Evolutionary conservation across 176 grass and related monocot genomes (phyloP).

Genomic region (Oryza meyeriana): DNA sequence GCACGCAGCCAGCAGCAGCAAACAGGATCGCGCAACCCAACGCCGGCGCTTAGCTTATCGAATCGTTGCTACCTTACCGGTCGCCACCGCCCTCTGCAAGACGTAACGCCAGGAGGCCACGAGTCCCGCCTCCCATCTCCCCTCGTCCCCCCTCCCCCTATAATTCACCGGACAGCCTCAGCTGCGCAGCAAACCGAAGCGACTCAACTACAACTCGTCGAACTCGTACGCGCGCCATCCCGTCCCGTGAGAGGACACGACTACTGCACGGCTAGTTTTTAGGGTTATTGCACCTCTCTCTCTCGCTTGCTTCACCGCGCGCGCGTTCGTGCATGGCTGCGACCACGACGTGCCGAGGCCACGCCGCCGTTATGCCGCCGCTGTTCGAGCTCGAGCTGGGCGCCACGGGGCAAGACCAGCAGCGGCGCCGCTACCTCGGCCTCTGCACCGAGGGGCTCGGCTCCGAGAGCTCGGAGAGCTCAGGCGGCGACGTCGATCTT

Average conservation of each 20-base stretch:
- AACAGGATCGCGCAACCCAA: conserved; percentile 17
- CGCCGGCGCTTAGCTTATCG: not conserved
- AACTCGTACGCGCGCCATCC: no score
- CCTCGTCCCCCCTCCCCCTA: not conserved
- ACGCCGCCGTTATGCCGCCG: not conserved
- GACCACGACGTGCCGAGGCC: not conserved
- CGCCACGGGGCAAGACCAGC: not conserved
- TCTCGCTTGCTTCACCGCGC: no score
- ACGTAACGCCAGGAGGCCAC: conserved; percentile 12
- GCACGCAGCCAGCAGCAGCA: not conserved
- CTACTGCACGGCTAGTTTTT: no score
- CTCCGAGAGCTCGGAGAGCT: conserved; percentile 75
- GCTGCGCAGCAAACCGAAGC: not conserved
- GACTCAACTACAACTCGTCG: not conserved
- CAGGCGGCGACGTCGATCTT: conserved; percentile 51
- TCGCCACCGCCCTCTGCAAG: conserved; percentile 2
- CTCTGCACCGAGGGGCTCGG: conserved; percentile 82
- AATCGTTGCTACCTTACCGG: not conserved
- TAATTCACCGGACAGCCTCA: not conserved
- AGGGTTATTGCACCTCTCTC: no score
- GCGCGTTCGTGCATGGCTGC: conserved; percentile 24
- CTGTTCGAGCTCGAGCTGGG: not conserved
- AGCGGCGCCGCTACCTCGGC: conserved; percentile 21
- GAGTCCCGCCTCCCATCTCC: conserved; percentile 8
- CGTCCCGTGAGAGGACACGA: not conserved